A percentile compares a stretch with the other conserved stretches of the same genome.
Evolutionary conservation across 495 filamentous ascomycete genomes (phyloP).

Genomic region (Aspergillus cristatus): DNA sequence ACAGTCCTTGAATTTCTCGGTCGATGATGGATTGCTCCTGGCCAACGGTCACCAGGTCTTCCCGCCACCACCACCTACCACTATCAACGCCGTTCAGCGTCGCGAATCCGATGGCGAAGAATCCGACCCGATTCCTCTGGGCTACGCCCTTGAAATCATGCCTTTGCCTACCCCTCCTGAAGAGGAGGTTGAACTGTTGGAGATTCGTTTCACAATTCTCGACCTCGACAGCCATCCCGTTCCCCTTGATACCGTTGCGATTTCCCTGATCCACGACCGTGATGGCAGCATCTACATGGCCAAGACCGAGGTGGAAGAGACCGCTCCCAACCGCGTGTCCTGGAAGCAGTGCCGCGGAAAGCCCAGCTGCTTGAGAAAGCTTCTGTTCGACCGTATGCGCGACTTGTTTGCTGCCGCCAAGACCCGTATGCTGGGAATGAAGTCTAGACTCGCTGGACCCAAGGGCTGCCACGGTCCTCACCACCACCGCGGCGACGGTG

Average conservation of each 20-base stretch:
- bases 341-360: conserved; percentile 36
- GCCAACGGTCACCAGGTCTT: conserved; percentile 44
- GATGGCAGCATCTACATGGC: conserved; percentile 29
- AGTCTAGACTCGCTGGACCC: conserved; percentile 15
- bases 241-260: conserved; percentile 37
- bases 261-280: conserved; percentile 31
- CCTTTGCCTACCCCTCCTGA: conserved; percentile 21
- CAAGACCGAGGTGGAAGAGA: conserved; percentile 29
- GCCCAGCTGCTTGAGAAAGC: conserved; percentile 29
- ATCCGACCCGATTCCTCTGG: conserved; percentile 27
- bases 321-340: conserved; percentile 22
- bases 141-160: conserved; percentile 36
- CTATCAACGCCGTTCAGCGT: conserved; percentile 28
- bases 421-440: conserved; percentile 27
- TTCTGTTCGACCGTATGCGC: conserved; percentile 31
- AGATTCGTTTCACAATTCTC: conserved; percentile 38
- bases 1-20: conserved; percentile 34
- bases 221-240: conserved; percentile 41
- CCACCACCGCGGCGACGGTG: conserved; percentile 5
- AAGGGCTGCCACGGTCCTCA: conserved; percentile 22
- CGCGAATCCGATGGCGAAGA: conserved; percentile 25
- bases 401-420: conserved; percentile 29
- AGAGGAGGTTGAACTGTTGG: conserved; percentile 23
- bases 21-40: conserved; percentile 31
- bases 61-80: conserved; percentile 28